Evolutionary conservation across 2,329 filamentous ascomycete species (phyloP).

Genomic region (Diaporthe helianthi): DNA sequence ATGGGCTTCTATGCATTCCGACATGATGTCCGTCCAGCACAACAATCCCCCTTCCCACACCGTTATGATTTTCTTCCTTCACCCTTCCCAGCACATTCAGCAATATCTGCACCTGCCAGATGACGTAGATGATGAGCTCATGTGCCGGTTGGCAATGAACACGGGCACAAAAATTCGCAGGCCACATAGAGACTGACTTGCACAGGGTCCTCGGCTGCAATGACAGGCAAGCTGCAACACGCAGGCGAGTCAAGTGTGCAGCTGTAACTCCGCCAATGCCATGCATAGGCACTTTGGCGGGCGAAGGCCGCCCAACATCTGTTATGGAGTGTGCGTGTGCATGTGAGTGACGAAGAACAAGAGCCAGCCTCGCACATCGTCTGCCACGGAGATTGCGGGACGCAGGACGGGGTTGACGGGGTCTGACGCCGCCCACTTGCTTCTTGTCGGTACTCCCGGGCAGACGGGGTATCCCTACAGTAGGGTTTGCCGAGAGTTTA

Average conservation of each 20-base stretch:
- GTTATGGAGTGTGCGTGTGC: neutral
- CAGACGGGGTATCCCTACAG: constrained; percentile 19
- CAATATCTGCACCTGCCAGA: constrained; percentile 6
- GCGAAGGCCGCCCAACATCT: neutral
- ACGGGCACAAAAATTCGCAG: neutral
- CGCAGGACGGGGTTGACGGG: constrained; percentile 14
- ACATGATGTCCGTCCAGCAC: neutral
- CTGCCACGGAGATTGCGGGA: constrained; percentile 23
- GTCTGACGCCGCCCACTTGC: constrained; percentile 22
- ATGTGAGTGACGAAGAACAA: neutral
- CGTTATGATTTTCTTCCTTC: neutral
- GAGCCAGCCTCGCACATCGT: constrained; percentile 13
- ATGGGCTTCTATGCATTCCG: neutral
- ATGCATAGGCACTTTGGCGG: constrained; percentile 1
- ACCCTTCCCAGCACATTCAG: neutral
- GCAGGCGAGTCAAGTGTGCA: constrained; percentile 13
- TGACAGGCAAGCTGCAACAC: neutral
- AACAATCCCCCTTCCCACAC: no score
- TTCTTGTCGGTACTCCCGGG: constrained; percentile 15
- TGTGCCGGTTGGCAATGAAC: neutral
- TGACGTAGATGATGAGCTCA: neutral
- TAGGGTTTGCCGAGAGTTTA: constrained; percentile 25
- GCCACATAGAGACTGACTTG: neutral
- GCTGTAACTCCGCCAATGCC: neutral
- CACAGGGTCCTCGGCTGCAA: neutral